Evolutionary conservation across 2,329 filamentous ascomycete species (phyloP).

Genomic region (Apiospora hydei): DNA sequence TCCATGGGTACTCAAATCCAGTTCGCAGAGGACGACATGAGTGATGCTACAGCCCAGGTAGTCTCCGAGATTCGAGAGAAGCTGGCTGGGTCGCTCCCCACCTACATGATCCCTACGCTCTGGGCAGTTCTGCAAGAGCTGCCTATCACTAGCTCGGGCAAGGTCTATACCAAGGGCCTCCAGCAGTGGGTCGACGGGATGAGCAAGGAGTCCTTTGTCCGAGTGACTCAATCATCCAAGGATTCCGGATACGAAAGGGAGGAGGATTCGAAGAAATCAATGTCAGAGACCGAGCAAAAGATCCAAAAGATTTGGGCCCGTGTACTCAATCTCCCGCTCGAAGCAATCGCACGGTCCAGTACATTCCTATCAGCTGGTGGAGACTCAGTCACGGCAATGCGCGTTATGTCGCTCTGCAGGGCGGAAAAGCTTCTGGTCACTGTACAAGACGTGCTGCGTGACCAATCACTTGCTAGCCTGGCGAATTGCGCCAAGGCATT

Average conservation of each 20-base stretch:
- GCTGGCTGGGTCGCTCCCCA: conserved; percentile 13
- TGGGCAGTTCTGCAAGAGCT: conserved; percentile 24
- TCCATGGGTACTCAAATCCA: not conserved
- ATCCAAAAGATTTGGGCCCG: not conserved
- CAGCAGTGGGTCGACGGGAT: conserved; percentile 25
- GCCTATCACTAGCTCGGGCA: conserved; percentile 23
- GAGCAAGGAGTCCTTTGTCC: conserved; percentile 22
- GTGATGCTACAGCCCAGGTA: not conserved
- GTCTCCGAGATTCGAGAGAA: conserved; percentile 10
- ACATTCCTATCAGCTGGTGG: not conserved
- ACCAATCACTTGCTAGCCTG: conserved; percentile 23
- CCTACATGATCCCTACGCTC: conserved; percentile 25
- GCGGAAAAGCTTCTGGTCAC: conserved; percentile 21
- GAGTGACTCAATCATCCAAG: not conserved
- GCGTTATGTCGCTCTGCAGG: conserved; percentile 10
- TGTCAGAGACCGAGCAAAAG: not conserved
- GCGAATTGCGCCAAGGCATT: conserved; percentile 19
- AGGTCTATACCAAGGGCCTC: conserved; percentile 25
- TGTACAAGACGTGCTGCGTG: conserved; percentile 25
- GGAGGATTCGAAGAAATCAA: not conserved
- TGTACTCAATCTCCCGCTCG: not conserved
- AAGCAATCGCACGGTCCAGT: not conserved
- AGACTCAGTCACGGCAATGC: conserved; percentile 14
- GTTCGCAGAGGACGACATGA: no score
- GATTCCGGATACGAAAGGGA: not conserved